A percentile compares a stretch with the other conserved stretches of the same genome.
phyloP scores from a whole-genome alignment of 2,329 filamentous ascomycete genomes.

The Ilyonectria sp. region DNA sequence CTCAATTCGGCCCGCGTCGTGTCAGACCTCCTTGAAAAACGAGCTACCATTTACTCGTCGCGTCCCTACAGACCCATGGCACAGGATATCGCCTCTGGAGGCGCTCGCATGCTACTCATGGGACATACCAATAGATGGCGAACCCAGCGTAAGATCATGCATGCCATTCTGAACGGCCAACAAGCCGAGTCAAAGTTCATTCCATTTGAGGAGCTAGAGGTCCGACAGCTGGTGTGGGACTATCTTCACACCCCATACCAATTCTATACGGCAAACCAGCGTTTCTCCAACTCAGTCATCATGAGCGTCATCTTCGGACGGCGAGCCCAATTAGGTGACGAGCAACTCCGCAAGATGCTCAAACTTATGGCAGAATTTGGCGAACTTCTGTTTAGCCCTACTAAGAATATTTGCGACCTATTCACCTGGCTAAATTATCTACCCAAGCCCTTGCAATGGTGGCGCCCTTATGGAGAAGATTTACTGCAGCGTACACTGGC shows the following conservation, averaged over 20 bases:
- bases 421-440: not conserved
- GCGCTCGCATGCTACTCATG: not conserved
- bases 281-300: not conserved
- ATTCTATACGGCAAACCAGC: not conserved
- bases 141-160: slow-evolving; percentile 5
- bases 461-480: not conserved
- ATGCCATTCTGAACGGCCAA: slow-evolving; percentile 1
- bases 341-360: slow-evolving; percentile 1
- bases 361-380: not conserved
- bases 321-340: not conserved
- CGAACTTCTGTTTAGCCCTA: not conserved
- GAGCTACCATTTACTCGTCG: not conserved
- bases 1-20: not conserved
- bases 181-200: not conserved
- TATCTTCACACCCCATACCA: slow-evolving; percentile 2
- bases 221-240: not conserved
- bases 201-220: slow-evolving; percentile 2
- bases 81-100: not conserved
- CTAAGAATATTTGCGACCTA: not conserved
- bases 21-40: not conserved
- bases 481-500: not conserved
- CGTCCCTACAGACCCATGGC: slow-evolving; percentile 2
- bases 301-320: slow-evolving; percentile 4
- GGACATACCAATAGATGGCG: not conserved
- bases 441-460: not conserved